These are phyloP conservation scores for Didymella keratinophila DNA, from an alignment of 2,329 filamentous ascomycete species.

Conservation along the genomic window DNA sequence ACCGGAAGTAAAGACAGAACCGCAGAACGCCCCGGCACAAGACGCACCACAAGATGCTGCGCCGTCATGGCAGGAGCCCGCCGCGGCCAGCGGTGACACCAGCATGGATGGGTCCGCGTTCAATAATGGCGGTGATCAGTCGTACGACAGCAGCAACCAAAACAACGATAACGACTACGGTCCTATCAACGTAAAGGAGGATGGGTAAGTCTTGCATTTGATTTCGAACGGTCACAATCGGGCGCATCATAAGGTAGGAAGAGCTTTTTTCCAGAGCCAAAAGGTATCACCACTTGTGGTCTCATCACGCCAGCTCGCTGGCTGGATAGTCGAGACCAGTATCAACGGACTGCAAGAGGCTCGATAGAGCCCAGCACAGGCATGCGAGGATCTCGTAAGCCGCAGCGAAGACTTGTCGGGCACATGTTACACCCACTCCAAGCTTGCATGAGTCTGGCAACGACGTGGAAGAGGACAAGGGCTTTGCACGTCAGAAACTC, in stretches of 20 bases:
- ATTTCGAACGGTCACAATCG: slow-evolving; percentile 21
- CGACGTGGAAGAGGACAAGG: slow-evolving; percentile 24
- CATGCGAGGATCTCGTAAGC: slow-evolving; percentile 7
- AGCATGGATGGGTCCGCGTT: slow-evolving; percentile 43
- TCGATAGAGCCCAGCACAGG: slow-evolving; percentile 2
- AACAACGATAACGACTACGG: slow-evolving; percentile 55
- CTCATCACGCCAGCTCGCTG: not conserved
- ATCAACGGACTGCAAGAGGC: slow-evolving; percentile 8
- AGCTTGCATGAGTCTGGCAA: slow-evolving; percentile 18
- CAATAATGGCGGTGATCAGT: slow-evolving; percentile 42
- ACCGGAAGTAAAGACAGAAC: slow-evolving; percentile 33
- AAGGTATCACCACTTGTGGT: not conserved
- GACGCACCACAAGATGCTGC: slow-evolving; percentile 30
- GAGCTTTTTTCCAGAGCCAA: slow-evolving; percentile 5
- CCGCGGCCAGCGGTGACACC: slow-evolving; percentile 34
- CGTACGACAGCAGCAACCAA: slow-evolving; percentile 42
- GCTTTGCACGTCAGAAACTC: slow-evolving; percentile 13
- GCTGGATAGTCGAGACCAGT: not conserved
- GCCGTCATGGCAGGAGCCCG: slow-evolving; percentile 31
- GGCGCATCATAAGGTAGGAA: slow-evolving; percentile 38
- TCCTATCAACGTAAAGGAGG: slow-evolving; percentile 81
- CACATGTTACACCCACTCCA: slow-evolving; percentile 5
- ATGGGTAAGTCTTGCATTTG: slow-evolving; percentile 73
- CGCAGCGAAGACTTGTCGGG: slow-evolving; percentile 4
- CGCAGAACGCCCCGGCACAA: slow-evolving; percentile 26